Conservation (phyloP, 495 filamentous ascomycete species). For the Penicillium daleae region DNA sequence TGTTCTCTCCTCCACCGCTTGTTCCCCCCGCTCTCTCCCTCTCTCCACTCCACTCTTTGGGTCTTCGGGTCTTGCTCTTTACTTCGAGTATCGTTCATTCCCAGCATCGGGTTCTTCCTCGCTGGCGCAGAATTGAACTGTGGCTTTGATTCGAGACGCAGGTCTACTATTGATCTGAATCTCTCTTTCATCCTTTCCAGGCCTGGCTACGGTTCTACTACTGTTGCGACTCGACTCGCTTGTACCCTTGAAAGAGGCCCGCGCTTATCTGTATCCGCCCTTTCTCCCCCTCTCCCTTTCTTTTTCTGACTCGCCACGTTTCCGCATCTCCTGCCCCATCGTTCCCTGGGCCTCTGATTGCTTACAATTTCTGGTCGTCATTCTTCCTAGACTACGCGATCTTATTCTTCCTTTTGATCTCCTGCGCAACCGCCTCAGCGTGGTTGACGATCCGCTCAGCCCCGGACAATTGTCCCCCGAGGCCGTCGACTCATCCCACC, state of each 20-base stretch:
- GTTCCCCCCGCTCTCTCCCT: constrained; percentile 33
- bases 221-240: background rate
- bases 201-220: background rate
- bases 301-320: constrained; percentile 9
- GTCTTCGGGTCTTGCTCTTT: constrained; percentile 9
- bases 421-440: constrained; percentile 5
- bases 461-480: constrained; percentile 25
- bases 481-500: constrained; percentile 25
- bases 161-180: background rate
- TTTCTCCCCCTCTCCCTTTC: background rate
- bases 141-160: background rate
- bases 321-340: background rate
- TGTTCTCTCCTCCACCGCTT: constrained; percentile 31
- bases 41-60: constrained; percentile 5
- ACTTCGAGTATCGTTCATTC: constrained; percentile 16
- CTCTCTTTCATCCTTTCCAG: too few species aligned
- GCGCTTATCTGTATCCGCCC: constrained; percentile 17
- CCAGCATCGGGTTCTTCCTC: constrained; percentile 3
- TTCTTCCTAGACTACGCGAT: constrained; percentile 14
- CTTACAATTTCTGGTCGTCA: constrained; percentile 12
- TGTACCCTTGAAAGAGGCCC: constrained; percentile 8
- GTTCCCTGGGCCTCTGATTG: constrained; percentile 1
- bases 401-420: background rate
- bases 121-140: constrained; percentile 4
- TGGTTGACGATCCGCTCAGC: constrained; percentile 15